Conservation (phyloP, 164 flowering plant species). For the Vitis rupestris region DNA sequence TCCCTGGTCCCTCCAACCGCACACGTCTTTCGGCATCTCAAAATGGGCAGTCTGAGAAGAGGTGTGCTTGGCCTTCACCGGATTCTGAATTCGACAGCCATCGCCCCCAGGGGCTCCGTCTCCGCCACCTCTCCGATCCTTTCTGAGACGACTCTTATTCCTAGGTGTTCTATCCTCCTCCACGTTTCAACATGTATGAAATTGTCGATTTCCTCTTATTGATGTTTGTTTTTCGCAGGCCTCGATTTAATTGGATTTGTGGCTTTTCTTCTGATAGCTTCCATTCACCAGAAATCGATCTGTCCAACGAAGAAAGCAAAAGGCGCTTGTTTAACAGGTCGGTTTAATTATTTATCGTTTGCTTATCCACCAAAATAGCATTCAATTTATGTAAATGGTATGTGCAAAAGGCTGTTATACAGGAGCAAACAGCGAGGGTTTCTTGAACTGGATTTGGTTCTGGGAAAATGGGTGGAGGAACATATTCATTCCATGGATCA, state of each 20-base stretch:
- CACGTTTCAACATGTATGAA: background rate
- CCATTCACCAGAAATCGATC: slow-evolving; percentile 40
- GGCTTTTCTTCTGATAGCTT: slow-evolving; percentile 19
- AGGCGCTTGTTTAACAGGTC: slow-evolving; percentile 66
- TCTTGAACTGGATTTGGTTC: slow-evolving; percentile 84
- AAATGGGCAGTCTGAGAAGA: slow-evolving; percentile 25
- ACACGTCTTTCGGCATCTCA: too few relatives aligned
- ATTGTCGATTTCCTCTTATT: background rate
- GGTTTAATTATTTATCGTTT: slow-evolving; percentile 5
- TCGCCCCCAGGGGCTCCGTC: background rate
- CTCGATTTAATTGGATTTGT: slow-evolving; percentile 17
- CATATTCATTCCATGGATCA: slow-evolving; percentile 68
- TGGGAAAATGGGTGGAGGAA: slow-evolving; percentile 89
- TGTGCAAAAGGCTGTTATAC: slow-evolving; percentile 54
- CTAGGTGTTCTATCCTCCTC: slow-evolving; percentile 3
- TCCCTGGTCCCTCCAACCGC: too few relatives aligned
- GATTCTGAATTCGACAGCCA: slow-evolving; percentile 6
- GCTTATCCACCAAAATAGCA: background rate
- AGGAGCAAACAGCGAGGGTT: slow-evolving; percentile 87
- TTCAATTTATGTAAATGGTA: background rate
- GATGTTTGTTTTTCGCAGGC: slow-evolving; percentile 7
- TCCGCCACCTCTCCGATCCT: background rate
- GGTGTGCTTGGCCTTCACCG: slow-evolving; percentile 9
- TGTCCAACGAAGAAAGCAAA: slow-evolving; percentile 76
- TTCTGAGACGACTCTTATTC: background rate